phyloP scores from a whole-genome alignment of 2,329 filamentous ascomycete species.

The Aureobasidium sp. region DNA sequence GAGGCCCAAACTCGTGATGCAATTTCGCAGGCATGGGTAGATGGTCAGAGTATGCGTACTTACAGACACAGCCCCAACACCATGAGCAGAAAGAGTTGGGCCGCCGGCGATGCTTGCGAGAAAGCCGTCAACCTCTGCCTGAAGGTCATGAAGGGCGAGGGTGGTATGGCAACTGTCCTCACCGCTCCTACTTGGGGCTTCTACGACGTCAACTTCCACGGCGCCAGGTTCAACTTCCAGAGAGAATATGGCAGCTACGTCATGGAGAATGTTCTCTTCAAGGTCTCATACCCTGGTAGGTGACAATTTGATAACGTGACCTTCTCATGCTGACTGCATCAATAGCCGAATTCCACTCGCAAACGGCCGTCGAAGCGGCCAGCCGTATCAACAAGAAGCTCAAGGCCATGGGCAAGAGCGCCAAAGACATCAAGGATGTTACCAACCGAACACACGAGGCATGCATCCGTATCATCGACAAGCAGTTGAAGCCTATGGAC shows the following conservation, averaged over 20 bases:
- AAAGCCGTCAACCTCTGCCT: slow-evolving; percentile 95
- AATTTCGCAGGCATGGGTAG: slow-evolving; percentile 94
- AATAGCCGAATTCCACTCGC: slow-evolving; percentile 88
- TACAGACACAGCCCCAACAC: slow-evolving; percentile 98
- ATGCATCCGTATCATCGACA: slow-evolving; percentile 98
- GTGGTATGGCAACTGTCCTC: slow-evolving; percentile 84
- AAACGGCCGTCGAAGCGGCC: slow-evolving; percentile 93
- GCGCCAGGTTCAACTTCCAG: slow-evolving; percentile 94
- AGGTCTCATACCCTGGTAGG: slow-evolving; percentile 93
- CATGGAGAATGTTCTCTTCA: slow-evolving; percentile 99
- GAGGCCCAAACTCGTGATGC: slow-evolving; percentile 92
- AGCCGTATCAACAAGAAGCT: slow-evolving; percentile 82
- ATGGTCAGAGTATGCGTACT: slow-evolving; percentile 90
- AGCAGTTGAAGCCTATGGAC: slow-evolving; percentile 99
- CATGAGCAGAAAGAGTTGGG: slow-evolving; percentile 99
- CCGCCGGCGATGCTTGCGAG: slow-evolving; percentile 94
- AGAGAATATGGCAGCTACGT: slow-evolving; percentile 95
- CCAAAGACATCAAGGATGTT: slow-evolving; percentile 86
- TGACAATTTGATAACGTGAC: not conserved
- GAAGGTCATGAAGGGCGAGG: slow-evolving; percentile 94
- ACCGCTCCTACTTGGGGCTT: slow-evolving; percentile 94
- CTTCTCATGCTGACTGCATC: slow-evolving; percentile 19
- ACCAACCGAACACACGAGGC: slow-evolving; percentile 97
- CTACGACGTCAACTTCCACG: slow-evolving; percentile 97
- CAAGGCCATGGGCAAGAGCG: slow-evolving; percentile 77